Percentiles rank a stretch among this genome's conserved stretches.
Conservation (phyloP, 2,329 filamentous ascomycete species). For the Teratosphaeria nubilosa region DNA sequence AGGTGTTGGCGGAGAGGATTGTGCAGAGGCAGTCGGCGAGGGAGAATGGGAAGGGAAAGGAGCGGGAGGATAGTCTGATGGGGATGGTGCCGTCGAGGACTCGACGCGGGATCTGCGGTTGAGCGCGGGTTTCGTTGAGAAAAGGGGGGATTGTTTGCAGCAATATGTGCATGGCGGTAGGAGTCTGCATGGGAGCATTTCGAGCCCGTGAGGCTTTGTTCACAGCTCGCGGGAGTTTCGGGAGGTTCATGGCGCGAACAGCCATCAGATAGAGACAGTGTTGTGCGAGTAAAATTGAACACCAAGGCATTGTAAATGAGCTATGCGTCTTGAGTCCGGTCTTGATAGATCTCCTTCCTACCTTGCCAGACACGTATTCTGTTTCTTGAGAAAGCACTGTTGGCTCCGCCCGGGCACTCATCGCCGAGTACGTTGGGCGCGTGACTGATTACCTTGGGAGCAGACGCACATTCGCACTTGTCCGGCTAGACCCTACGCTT, state of each 20-base stretch:
- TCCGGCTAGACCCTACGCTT: too few species aligned
- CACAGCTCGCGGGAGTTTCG: neutral
- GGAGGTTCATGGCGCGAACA: neutral
- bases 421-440: too few species aligned
- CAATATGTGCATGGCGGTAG: neutral
- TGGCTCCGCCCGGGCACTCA: too few species aligned
- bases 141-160: neutral
- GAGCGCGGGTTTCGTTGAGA: neutral
- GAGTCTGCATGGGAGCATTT: neutral
- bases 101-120: neutral
- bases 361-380: too few species aligned
- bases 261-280: neutral
- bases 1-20: neutral
- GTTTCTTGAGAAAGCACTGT: too few species aligned
- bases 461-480: too few species aligned
- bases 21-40: neutral
- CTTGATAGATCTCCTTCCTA: too few species aligned
- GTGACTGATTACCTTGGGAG: too few species aligned
- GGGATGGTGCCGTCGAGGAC: neutral
- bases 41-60: neutral
- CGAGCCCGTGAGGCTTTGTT: neutral
- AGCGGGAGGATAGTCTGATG: neutral
- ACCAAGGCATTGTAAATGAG: too few species aligned
- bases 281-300: neutral
- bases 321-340: too few species aligned